Evolutionary conservation across 306 rosid genomes (phyloP).

Genomic region (Boehmeria nivea): DNA sequence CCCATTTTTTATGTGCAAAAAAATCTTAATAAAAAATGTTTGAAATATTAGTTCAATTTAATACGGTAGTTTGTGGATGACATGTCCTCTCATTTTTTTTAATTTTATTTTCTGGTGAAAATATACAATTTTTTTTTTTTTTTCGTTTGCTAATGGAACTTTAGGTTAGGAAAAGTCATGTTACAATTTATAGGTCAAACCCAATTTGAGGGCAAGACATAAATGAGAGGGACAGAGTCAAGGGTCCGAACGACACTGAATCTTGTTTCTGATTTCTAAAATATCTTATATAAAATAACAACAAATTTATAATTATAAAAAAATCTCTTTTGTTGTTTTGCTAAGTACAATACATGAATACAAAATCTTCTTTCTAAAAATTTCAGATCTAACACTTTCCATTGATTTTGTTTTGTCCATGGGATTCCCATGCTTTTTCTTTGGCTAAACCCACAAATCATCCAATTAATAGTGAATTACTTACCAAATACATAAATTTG

Average conservation of each 20-base stretch:
- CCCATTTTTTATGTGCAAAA: too few species aligned
- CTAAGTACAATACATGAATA: neutral
- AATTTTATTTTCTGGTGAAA: too few species aligned
- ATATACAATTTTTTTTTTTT: too few species aligned
- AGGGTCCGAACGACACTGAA: neutral
- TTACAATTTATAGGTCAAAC: conserved; percentile 56
- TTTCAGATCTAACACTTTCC: neutral
- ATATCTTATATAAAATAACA: too few species aligned
- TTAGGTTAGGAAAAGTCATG: conserved; percentile 12
- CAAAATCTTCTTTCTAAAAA: conserved; percentile 7
- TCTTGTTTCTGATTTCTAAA: too few species aligned
- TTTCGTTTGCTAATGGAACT: neutral
- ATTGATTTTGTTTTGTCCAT: neutral
- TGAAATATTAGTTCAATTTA: too few species aligned
- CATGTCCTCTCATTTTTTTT: too few species aligned
- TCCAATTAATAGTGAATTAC: too few species aligned
- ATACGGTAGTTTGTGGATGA: too few species aligned
- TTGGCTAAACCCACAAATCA: too few species aligned
- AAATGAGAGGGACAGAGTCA: neutral
- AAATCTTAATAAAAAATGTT: too few species aligned
- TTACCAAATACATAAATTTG: too few species aligned
- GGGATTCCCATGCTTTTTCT: neutral
- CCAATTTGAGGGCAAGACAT: conserved; percentile 6
- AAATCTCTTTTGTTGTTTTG: neutral
- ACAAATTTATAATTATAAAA: neutral